Conservation (phyloP, 495 filamentous ascomycete species). For the Daldinia childiae region DNA sequence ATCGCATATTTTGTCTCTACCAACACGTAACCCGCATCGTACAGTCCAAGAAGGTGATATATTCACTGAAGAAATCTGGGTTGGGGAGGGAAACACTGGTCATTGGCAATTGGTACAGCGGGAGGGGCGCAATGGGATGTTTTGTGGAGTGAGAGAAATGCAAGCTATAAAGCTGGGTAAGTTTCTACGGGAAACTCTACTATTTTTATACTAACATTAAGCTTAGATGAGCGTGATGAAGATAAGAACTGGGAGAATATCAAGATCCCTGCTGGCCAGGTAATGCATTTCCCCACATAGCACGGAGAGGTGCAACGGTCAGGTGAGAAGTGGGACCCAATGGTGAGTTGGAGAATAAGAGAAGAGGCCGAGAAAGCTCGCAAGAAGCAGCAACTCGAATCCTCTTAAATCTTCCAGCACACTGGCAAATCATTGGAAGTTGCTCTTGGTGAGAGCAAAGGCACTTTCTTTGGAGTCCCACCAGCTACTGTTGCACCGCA, state of each 20-base stretch:
- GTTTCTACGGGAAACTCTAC: not conserved
- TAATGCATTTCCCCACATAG: conserved; percentile 38
- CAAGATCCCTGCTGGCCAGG: conserved; percentile 44
- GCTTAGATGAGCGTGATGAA: conserved; percentile 32
- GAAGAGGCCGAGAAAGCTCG: conserved; percentile 39
- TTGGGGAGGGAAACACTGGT: conserved; percentile 33
- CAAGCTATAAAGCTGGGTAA: conserved; percentile 43
- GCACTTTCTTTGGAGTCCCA: conserved; percentile 11
- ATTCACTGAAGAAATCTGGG: conserved; percentile 66
- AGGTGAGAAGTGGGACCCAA: conserved; percentile 42
- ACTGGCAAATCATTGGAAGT: conserved; percentile 6
- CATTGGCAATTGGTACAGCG: conserved; percentile 41
- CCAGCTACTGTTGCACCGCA: conserved; percentile 23
- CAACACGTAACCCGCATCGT: conserved; percentile 67
- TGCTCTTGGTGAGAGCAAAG: not conserved
- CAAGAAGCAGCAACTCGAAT: conserved; percentile 32
- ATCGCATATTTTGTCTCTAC: conserved; percentile 62
- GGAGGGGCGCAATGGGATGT: conserved; percentile 44
- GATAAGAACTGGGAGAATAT: conserved; percentile 48
- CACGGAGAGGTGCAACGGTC: conserved; percentile 39
- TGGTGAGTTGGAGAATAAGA: conserved; percentile 37
- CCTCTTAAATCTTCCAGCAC: conserved; percentile 17
- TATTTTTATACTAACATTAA: conserved; percentile 3
- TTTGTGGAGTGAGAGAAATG: conserved; percentile 49
- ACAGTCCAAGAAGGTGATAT: conserved; percentile 62